phyloP scores from a whole-genome alignment of 2,329 filamentous ascomycete genomes.

The Arthrinium puccinioides region DNA sequence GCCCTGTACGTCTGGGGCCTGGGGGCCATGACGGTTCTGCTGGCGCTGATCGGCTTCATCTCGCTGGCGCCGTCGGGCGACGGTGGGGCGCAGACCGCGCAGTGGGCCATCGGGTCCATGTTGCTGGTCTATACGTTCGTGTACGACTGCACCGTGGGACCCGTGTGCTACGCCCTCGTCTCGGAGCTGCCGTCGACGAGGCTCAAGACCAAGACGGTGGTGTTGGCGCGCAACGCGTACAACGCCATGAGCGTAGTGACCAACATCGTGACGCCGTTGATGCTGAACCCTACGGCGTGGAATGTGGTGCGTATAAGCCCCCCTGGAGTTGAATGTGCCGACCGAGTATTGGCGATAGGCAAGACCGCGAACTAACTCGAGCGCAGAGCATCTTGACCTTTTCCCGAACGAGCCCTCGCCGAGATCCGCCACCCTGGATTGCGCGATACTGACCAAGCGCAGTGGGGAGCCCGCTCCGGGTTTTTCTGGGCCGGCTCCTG shows the following conservation, averaged over 20 bases:
- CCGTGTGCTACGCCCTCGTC: conserved; percentile 33
- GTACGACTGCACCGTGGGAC: conserved; percentile 34
- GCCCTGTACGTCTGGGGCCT: conserved; percentile 27
- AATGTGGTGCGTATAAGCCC: conserved; percentile 8
- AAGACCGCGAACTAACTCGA: no score
- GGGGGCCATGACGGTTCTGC: conserved; percentile 22
- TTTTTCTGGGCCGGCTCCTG: conserved; percentile 20
- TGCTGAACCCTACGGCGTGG: conserved; percentile 20
- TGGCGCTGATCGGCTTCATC: conserved; percentile 27
- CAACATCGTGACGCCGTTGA: conserved; percentile 23
- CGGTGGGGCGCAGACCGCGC: no score
- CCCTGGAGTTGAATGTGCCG: no score
- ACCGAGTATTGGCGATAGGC: no score
- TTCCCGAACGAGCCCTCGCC: no score
- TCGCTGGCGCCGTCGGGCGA: no score
- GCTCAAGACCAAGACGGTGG: conserved; percentile 15
- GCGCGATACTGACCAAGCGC: no score
- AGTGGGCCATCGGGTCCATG: conserved; percentile 25
- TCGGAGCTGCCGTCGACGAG: conserved; percentile 32
- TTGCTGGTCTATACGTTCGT: conserved; percentile 29
- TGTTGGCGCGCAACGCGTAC: conserved; percentile 21
- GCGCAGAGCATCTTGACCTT: no score
- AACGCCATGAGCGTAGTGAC: conserved; percentile 29
- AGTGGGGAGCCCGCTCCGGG: conserved; percentile 26
- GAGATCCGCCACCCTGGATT: no score